Percentiles rank a stretch among this genome's conserved stretches.
Conservation (phyloP, 1,284 basidiomycete species). For the Ceratobasidium sp. region DNA sequence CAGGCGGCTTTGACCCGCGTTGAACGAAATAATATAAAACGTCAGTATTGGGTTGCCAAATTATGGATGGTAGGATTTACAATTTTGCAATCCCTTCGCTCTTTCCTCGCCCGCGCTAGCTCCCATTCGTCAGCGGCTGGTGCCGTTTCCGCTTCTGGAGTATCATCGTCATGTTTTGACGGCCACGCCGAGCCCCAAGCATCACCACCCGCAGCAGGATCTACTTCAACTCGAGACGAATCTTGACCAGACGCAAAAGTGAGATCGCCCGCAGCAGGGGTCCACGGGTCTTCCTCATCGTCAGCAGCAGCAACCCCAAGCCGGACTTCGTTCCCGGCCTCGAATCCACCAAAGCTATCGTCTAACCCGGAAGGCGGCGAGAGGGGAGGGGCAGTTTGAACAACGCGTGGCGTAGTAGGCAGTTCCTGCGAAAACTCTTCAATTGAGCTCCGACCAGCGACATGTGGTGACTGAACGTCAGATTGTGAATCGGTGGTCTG, state of each 20-base stretch:
- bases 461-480: neutral
- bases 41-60: neutral
- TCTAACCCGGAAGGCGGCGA: slow-evolving; percentile 24
- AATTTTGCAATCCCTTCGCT: slow-evolving; percentile 33
- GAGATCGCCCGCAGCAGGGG: slow-evolving; percentile 17
- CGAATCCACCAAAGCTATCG: slow-evolving; percentile 39
- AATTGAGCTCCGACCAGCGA: slow-evolving; percentile 12
- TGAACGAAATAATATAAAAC: neutral
- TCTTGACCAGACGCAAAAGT: slow-evolving; percentile 28
- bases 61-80: neutral
- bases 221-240: slow-evolving; percentile 2
- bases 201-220: slow-evolving; percentile 8
- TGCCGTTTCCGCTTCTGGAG: slow-evolving; percentile 2
- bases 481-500: slow-evolving; percentile 39
- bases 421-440: slow-evolving; percentile 18
- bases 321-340: slow-evolving; percentile 2
- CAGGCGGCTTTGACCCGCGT: slow-evolving; percentile 15
- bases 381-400: slow-evolving; percentile 1
- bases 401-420: slow-evolving; percentile 37
- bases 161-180: neutral
- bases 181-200: slow-evolving; percentile 33
- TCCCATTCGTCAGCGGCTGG: slow-evolving; percentile 42
- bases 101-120: slow-evolving; percentile 32
- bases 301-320: slow-evolving; percentile 7
- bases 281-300: slow-evolving; percentile 35